A percentile compares a stretch with the other conserved stretches of the same genome.
Evolutionary conservation across 441 rosid species (phyloP).

Genomic region (Adansonia gregorii): DNA sequence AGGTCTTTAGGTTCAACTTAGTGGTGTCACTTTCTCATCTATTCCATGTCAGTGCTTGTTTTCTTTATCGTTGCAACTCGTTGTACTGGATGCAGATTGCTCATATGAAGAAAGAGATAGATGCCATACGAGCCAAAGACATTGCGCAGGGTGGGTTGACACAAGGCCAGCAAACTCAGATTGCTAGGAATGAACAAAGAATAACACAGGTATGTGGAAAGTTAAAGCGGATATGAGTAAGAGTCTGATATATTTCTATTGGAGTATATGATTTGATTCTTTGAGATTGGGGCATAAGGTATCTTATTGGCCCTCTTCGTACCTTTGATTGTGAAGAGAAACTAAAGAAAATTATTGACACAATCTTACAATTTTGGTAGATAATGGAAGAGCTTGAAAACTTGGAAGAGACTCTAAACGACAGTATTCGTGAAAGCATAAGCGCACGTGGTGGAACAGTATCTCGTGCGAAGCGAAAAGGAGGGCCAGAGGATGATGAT

Average conservation of each 20-base stretch:
- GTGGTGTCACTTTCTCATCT: conserved; percentile 8
- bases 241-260: not conserved
- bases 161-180: conserved; percentile 98
- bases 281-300: not conserved
- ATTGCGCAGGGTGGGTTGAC: conserved; percentile 96
- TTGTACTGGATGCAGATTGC: conserved; percentile 65
- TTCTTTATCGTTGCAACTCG: not conserved
- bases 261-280: not conserved
- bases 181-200: conserved; percentile 97
- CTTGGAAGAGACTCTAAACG: conserved; percentile 95
- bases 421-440: conserved; percentile 88
- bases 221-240: not conserved
- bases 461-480: conserved; percentile 53
- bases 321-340: conserved; percentile 14
- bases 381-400: conserved; percentile 91
- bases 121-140: conserved; percentile 95
- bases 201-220: conserved; percentile 63
- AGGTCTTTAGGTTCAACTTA: conserved; percentile 1
- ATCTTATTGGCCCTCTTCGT: conserved; percentile 17
- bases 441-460: conserved; percentile 75
- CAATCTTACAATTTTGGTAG: conserved; percentile 40
- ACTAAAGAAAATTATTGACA: not conserved
- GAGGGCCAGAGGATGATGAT: conserved; percentile 66
- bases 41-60: not conserved
- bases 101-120: conserved; percentile 96